phyloP scores from a whole-genome alignment of 2,329 filamentous ascomycete species.

The Chrysoporthe austroafricana region DNA sequence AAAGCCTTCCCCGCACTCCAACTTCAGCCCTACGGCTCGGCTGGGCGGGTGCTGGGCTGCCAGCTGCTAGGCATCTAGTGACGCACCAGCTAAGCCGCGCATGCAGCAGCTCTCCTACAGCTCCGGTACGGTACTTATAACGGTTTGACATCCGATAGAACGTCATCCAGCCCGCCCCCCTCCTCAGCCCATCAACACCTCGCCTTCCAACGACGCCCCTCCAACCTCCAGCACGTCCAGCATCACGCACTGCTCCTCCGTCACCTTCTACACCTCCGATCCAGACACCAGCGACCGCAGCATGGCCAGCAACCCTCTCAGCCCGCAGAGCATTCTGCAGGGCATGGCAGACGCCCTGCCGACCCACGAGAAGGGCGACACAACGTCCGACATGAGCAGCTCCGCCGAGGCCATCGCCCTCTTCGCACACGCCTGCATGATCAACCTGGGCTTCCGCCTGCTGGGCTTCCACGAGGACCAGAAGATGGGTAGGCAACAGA shows the following conservation, averaged over 20 bases:
- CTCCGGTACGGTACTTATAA: not conserved
- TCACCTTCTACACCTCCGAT: not conserved
- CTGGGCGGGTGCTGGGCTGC: no score
- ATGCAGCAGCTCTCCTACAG: not conserved
- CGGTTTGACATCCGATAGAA: not conserved
- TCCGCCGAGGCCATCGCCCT: constrained; percentile 84
- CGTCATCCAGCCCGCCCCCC: not conserved
- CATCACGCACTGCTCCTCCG: not conserved
- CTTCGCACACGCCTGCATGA: constrained; percentile 82
- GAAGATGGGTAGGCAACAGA: constrained; percentile 59
- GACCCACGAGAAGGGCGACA: constrained; percentile 55
- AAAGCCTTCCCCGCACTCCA: constrained; percentile 18
- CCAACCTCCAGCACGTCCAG: not conserved
- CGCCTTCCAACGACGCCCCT: not conserved
- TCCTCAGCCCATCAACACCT: not conserved
- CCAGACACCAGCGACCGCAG: constrained; percentile 2
- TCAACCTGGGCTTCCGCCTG: constrained; percentile 77
- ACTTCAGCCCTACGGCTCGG: constrained; percentile 22
- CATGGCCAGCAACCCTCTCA: constrained; percentile 42
- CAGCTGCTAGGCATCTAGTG: constrained; percentile 20
- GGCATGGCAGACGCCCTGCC: constrained; percentile 65
- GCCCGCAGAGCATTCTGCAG: constrained; percentile 51
- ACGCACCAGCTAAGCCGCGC: constrained; percentile 15
- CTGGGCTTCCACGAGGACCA: constrained; percentile 85
- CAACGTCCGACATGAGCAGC: constrained; percentile 66